phyloP scores from a whole-genome alignment of 2,329 filamentous ascomycete species.

The Bisporella sp. region DNA sequence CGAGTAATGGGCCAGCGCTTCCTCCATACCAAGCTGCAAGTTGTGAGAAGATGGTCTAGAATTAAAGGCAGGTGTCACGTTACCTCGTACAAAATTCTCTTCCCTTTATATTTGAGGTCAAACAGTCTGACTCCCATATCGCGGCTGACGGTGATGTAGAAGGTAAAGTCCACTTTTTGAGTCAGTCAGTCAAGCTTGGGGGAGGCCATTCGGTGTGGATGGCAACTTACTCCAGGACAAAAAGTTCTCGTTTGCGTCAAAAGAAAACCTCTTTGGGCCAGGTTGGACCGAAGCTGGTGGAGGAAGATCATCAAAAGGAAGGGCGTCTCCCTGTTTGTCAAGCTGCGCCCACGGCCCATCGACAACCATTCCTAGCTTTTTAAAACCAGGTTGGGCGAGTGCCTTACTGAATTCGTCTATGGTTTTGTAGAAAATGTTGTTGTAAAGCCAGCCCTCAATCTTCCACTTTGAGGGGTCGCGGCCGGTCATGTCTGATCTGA shows the following conservation, averaged over 20 bases:
- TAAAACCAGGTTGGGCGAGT: not conserved
- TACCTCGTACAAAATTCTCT: conserved; percentile 48
- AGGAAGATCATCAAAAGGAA: not conserved
- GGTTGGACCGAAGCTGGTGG: not conserved
- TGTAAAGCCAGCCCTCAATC: conserved; percentile 47
- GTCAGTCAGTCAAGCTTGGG: too few species aligned
- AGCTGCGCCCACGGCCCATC: not conserved
- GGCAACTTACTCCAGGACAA: not conserved
- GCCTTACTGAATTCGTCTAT: conserved; percentile 39
- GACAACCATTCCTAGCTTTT: not conserved
- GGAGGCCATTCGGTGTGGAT: too few species aligned
- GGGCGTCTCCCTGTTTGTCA: not conserved
- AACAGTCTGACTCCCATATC: conserved; percentile 43
- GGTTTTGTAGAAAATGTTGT: conserved; percentile 42
- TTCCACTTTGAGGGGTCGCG: conserved; percentile 43
- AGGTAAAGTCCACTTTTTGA: conserved; percentile 17
- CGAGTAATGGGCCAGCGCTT: conserved; percentile 21
- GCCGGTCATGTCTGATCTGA: conserved; percentile 41
- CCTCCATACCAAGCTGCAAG: conserved; percentile 32
- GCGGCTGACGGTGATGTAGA: conserved; percentile 42
- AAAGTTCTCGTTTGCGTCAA: conserved; percentile 3
- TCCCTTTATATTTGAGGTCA: conserved; percentile 47
- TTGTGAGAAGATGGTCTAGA: too few species aligned
- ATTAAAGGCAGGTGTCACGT: conserved; percentile 15
- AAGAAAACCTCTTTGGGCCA: conserved; percentile 9